A percentile compares a stretch with the other conserved stretches of the same genome.
Evolutionary conservation across 1,284 basidiomycete species (phyloP).

Genomic region (Phylloboletellus chloephorus): DNA sequence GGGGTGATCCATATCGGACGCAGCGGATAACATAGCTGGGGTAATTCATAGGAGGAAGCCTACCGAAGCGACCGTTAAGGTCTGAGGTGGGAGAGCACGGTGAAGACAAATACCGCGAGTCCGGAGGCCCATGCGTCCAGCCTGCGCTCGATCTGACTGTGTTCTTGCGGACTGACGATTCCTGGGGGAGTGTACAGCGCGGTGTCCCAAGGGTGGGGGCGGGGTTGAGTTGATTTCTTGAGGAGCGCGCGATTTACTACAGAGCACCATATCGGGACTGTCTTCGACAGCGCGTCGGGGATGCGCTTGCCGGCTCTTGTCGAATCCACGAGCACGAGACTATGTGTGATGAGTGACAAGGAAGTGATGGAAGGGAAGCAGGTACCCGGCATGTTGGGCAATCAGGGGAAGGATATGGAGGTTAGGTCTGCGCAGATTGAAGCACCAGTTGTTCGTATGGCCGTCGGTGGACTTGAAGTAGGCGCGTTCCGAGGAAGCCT

Average conservation of each 20-base stretch:
- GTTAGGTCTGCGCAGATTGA: conserved; percentile 84
- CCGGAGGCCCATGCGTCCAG: conserved; percentile 63
- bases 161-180: conserved; percentile 65
- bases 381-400: conserved; percentile 54
- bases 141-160: conserved; percentile 60
- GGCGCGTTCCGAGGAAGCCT: conserved; percentile 45
- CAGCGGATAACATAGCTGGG: conserved; percentile 47
- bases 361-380: background rate
- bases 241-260: conserved; percentile 77
- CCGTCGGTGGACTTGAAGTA: conserved; percentile 99
- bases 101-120: conserved; percentile 45
- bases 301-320: conserved; percentile 91
- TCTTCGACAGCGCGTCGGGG: conserved; percentile 93
- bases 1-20: conserved; percentile 69
- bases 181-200: conserved; percentile 62
- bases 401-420: conserved; percentile 70
- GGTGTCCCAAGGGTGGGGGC: conserved; percentile 42
- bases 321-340: conserved; percentile 87
- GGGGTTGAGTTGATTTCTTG: conserved; percentile 24
- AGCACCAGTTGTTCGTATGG: conserved; percentile 83
- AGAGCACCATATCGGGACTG: conserved; percentile 93
- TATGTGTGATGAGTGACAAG: conserved; percentile 27
- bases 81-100: background rate
- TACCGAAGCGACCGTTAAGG: conserved; percentile 18
- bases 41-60: conserved; percentile 50